phyloP scores from a whole-genome alignment of 345 rosid genomes.

The Pugionium dolabratum region DNA sequence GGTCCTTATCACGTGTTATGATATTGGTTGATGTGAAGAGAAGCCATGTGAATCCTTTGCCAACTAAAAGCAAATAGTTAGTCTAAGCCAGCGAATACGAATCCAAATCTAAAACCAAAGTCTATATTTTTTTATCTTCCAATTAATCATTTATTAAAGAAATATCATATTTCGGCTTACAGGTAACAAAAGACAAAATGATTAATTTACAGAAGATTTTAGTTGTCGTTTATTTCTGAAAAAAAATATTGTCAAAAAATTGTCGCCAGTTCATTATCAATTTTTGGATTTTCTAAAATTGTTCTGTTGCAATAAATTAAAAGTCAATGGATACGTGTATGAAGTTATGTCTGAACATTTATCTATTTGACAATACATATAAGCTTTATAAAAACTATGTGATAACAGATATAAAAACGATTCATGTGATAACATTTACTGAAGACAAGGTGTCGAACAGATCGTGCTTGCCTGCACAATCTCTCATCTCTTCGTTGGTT shows the following conservation, averaged over 20 bases:
- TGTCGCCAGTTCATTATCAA: not conserved
- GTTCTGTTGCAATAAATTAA: not conserved
- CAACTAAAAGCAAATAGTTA: constrained; percentile 39
- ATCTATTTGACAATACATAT: constrained; percentile 2
- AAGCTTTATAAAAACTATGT: too few species aligned
- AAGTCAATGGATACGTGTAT: constrained; percentile 30
- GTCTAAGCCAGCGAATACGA: constrained; percentile 37
- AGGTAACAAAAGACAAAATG: constrained; percentile 1
- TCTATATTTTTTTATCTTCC: not conserved
- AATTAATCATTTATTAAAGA: not conserved
- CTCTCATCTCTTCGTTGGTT: constrained; percentile 27
- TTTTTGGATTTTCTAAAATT: constrained; percentile 5
- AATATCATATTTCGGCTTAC: not conserved
- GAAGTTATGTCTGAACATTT: not conserved
- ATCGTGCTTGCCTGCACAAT: constrained; percentile 38
- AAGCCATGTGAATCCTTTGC: constrained; percentile 42
- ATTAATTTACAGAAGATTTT: constrained; percentile 28
- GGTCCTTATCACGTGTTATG: constrained; percentile 29
- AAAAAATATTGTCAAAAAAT: not conserved
- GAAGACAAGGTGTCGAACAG: constrained; percentile 28
- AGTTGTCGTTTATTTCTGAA: constrained; percentile 29
- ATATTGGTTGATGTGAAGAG: constrained; percentile 35
- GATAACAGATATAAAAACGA: too few species aligned
- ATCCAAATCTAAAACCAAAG: constrained; percentile 20
- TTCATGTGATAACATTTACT: not conserved